Evolutionary conservation across 352 stramenopile species (phyloP).

Genomic region (Pythium plurisporium): DNA sequence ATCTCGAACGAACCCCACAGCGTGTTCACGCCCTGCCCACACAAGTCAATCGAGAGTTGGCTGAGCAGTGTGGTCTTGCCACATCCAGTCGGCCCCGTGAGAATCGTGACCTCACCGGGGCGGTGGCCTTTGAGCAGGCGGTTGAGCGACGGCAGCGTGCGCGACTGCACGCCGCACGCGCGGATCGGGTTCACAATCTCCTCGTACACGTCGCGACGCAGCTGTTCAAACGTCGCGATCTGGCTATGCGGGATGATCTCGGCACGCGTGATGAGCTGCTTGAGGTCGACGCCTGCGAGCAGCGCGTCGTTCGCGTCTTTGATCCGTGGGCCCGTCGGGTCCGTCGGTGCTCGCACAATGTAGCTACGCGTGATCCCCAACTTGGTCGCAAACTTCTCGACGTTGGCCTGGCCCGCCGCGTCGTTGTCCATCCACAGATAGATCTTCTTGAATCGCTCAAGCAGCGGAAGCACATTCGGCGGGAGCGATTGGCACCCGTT

Average conservation of each 20-base stretch:
- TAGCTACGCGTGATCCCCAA: slow-evolving; percentile 90
- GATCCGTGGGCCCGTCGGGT: slow-evolving; percentile 34
- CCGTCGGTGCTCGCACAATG: slow-evolving; percentile 79
- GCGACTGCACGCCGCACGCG: slow-evolving; percentile 89
- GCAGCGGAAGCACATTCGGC: slow-evolving; percentile 91
- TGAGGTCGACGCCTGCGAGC: slow-evolving; percentile 84
- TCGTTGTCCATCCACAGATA: slow-evolving; percentile 99
- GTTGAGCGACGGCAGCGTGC: slow-evolving; percentile 94
- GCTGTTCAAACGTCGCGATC: slow-evolving; percentile 92
- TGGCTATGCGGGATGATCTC: slow-evolving; percentile 88
- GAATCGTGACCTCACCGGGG: slow-evolving; percentile 96
- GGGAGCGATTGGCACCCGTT: slow-evolving; percentile 97
- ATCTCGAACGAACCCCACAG: slow-evolving; percentile 99
- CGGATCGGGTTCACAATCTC: slow-evolving; percentile 95
- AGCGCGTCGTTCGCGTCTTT: slow-evolving; percentile 99
- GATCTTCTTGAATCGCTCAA: slow-evolving; percentile 97
- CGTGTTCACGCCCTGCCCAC: slow-evolving; percentile 94
- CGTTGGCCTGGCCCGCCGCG: slow-evolving; percentile 89
- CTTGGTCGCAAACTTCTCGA: slow-evolving; percentile 96
- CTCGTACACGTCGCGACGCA: slow-evolving; percentile 91
- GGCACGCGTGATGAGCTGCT: slow-evolving; percentile 78
- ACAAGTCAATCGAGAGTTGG: slow-evolving; percentile 89
- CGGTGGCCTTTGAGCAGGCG: slow-evolving; percentile 96
- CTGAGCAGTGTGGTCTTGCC: slow-evolving; percentile 94
- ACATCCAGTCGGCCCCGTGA: slow-evolving; percentile 96